A percentile compares a stretch with the other conserved stretches of the same genome.
Evolutionary conservation across 2,329 filamentous ascomycete genomes (phyloP).

Genomic region (Penicillium sp.): DNA sequence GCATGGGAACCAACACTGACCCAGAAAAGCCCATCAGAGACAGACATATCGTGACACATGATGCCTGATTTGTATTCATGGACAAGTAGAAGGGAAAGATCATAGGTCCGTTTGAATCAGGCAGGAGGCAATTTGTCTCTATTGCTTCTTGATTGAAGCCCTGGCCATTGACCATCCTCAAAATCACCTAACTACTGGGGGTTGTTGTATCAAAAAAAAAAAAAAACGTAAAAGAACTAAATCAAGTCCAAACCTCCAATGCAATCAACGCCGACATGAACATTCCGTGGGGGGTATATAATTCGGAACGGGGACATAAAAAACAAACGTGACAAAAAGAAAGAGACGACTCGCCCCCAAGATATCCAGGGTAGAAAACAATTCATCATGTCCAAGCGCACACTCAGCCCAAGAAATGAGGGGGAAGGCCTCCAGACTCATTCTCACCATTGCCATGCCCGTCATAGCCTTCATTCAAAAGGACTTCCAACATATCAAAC

Average conservation of each 20-base stretch:
- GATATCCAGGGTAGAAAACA: not conserved
- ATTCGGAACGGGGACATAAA: conserved; percentile 9
- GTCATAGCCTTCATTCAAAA: conserved; percentile 49
- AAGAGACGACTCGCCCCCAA: conserved; percentile 10
- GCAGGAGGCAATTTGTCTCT: conserved; percentile 6
- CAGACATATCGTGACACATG: not conserved
- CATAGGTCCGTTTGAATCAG: conserved; percentile 2
- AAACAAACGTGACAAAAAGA: conserved; percentile 1
- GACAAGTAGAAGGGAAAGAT: not conserved
- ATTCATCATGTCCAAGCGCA: not conserved
- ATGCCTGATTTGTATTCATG: not conserved
- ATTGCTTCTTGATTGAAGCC: conserved; percentile 22
- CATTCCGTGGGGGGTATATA: conserved; percentile 27
- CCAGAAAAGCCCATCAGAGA: not conserved
- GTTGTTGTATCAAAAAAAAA: not conserved
- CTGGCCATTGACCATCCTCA: conserved; percentile 13
- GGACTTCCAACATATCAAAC: conserved; percentile 54
- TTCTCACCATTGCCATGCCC: conserved; percentile 31
- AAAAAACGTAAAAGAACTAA: not conserved
- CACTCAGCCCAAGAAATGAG: conserved; percentile 34
- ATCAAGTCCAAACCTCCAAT: not conserved
- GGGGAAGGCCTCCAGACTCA: conserved; percentile 25
- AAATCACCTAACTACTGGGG: not conserved
- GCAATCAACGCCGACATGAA: conserved; percentile 17
- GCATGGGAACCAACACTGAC: not conserved